Evolutionary conservation across 2,329 filamentous ascomycete genomes (phyloP).

Genomic region (Hawksworthiomyces lignivorus): DNA sequence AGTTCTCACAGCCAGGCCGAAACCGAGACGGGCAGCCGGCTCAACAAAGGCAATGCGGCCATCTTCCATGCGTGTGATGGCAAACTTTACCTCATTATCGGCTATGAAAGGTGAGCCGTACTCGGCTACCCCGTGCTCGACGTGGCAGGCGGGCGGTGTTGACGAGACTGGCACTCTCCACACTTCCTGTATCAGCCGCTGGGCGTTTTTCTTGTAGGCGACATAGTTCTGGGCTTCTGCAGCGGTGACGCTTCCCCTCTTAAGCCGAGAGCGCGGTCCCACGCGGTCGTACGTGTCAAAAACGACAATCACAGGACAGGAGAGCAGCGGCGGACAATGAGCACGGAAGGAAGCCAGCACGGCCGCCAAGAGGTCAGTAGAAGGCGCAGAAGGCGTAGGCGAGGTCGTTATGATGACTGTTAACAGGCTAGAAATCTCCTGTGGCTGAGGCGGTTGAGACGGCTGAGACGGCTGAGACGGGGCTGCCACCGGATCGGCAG

Average conservation of each 20-base stretch:
- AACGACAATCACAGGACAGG: conserved; percentile 41
- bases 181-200: conserved; percentile 27
- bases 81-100: conserved; percentile 30
- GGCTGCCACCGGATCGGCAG: no score
- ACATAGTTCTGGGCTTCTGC: conserved; percentile 34
- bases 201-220: conserved; percentile 41
- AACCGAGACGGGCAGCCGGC: conserved; percentile 38
- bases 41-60: conserved; percentile 41
- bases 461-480: not conserved
- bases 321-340: conserved; percentile 33
- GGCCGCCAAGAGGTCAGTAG: conserved; percentile 41
- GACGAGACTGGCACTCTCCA: conserved; percentile 4
- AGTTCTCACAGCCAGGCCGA: conserved; percentile 45
- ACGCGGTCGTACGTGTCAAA: conserved; percentile 46
- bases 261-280: conserved; percentile 35
- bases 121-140: conserved; percentile 31
- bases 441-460: not conserved
- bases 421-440: conserved; percentile 17
- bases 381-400: conserved; percentile 45
- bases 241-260: conserved; percentile 44
- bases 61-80: conserved; percentile 26
- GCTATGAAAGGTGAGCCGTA: conserved; percentile 30
- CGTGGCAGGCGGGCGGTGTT: not conserved
- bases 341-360: conserved; percentile 37
- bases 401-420: conserved; percentile 48